Base-by-base conservation (phyloP, 352 stramenopile genomes). In the Globisporangium abappressorium region DNA sequence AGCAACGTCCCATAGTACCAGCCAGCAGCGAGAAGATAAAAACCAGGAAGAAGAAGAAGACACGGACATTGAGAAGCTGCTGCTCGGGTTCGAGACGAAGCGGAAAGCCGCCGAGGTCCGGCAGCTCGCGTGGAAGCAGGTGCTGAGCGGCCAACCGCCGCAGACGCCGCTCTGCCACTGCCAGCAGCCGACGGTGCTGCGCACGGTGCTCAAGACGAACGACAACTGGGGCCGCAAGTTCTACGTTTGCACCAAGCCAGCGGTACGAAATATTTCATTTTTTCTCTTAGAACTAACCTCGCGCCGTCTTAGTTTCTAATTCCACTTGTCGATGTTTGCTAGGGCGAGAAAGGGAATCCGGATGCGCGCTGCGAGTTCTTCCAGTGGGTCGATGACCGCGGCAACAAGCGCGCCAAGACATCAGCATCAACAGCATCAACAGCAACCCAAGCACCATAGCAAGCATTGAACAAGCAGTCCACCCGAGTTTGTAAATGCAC, bases 141-240 rank as follows among this genome's bases (percentile, higher is more conserved):
- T 95, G 3, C 74, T 95, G 18, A 92, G 74, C 67, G 87, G 87
- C 2, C 73, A 74, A 22, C 75, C 84, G 20, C 81, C 78, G 2
- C 73, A 78, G 59, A 90, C 84, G 5, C 87, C 87, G 9, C 65
- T 88, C 9, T 95, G 87, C 53, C 61, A 89, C 58, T 92, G 85
- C 57, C 72, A 80, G 7, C 75, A 90, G 47, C 80, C 87, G 8
- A 91, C 77, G 14, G 77, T 95, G n/a, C 68, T 90, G 63, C 85
- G 87, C 61, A 84, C 81, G 18, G 87, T 95, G 14, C 26, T 93
- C 57, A 95, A 95, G 70, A 72, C 66, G 43, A 91, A 89, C 69
- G 84, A 92, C 7, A 95, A 95, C 61, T 91, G 78, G 73, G 85
- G 87, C 3, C 85, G 85, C 57, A 94, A 94, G 59, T 95, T 96